Conservation (phyloP, 805 yeast genomes). For the Saturnispora sanitii region DNA sequence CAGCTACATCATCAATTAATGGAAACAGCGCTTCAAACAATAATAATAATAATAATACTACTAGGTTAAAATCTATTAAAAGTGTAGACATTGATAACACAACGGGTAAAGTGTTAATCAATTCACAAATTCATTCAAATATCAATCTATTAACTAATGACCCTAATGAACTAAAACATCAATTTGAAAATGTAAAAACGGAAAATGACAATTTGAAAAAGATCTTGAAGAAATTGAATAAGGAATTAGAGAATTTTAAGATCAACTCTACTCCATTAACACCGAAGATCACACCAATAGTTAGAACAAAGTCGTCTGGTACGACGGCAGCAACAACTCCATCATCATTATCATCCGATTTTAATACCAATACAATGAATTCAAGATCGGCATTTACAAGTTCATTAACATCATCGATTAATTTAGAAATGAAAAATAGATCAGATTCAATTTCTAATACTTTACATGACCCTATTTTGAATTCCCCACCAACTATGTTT, state of each 20-base stretch:
- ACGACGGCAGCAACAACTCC: background rate
- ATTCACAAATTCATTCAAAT: conserved; percentile 30
- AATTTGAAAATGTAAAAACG: conserved; percentile 33
- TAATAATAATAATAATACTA: background rate
- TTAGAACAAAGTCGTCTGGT: too few relatives aligned
- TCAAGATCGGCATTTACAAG: too few relatives aligned
- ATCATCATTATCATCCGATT: background rate
- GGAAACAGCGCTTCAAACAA: background rate
- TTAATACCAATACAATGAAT: too few relatives aligned
- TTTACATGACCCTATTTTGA: too few relatives aligned
- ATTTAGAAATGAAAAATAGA: background rate
- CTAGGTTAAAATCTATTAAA: conserved; percentile 7
- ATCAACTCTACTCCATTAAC: conserved; percentile 8
- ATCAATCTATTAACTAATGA: conserved; percentile 26
- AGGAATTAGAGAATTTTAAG: conserved; percentile 29
- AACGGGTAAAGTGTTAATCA: conserved; percentile 18
- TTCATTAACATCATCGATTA: background rate
- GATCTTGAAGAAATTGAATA: conserved; percentile 30
- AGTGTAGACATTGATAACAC: conserved; percentile 12
- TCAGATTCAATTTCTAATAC: background rate
- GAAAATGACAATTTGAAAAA: conserved; percentile 36
- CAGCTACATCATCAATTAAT: background rate
- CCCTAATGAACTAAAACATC: conserved; percentile 26
- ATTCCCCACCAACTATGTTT: background rate
- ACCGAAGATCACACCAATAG: too few relatives aligned